Conservation (phyloP, 2,329 filamentous ascomycete genomes). For the Colletotrichum sp. region DNA sequence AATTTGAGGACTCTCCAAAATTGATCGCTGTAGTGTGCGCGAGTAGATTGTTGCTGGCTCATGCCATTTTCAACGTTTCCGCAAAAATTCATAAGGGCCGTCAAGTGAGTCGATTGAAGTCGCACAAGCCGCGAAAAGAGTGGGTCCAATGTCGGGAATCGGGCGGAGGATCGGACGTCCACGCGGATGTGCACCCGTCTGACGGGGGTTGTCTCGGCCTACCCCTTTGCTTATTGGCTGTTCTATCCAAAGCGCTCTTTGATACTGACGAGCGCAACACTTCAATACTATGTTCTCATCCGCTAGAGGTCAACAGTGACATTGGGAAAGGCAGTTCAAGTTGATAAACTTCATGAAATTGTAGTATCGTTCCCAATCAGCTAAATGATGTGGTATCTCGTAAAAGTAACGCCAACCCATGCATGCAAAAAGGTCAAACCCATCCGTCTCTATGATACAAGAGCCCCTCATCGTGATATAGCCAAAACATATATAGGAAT, state of each 20-base stretch:
- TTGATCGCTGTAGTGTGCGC: not conserved
- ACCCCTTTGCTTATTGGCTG: no score
- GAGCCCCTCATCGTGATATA: not conserved
- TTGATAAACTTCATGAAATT: not conserved
- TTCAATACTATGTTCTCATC: not conserved
- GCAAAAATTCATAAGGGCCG: not conserved
- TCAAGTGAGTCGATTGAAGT: not conserved
- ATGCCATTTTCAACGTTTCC: not conserved
- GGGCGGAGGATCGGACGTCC: not conserved
- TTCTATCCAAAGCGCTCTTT: no score
- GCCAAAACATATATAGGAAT: not conserved
- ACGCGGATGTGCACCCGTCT: not conserved
- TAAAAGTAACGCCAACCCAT: constrained; percentile 16
- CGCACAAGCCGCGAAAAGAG: not conserved
- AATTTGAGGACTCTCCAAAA: fast-evolving
- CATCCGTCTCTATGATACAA: not conserved
- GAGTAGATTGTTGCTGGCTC: not conserved
- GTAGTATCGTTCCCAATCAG: constrained; percentile 9
- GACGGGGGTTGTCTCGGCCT: not conserved
- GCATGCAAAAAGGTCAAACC: not conserved
- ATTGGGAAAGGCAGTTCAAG: not conserved
- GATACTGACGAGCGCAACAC: no score
- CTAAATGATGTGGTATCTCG: constrained; percentile 21
- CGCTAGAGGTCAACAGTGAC: not conserved
- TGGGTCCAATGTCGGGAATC: not conserved